Evolutionary conservation across 2,329 filamentous ascomycete species (phyloP).

Genomic region (Ceratocystis lukuohia): DNA sequence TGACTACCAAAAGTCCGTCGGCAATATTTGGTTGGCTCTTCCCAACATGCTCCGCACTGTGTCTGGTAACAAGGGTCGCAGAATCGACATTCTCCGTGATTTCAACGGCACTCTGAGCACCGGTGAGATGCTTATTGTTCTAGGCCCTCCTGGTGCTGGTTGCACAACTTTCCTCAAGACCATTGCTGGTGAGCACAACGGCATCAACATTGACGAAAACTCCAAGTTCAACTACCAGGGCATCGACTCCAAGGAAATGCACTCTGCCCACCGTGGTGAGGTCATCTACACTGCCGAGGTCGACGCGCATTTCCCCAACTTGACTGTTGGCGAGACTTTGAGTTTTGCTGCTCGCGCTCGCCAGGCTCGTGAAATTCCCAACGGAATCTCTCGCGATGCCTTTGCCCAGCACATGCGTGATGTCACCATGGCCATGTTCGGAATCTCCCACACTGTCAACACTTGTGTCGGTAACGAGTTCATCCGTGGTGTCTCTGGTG

Average conservation of each 20-base stretch:
- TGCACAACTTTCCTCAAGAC: constrained; percentile 81
- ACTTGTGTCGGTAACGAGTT: constrained; percentile 64
- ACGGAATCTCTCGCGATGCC: constrained; percentile 39
- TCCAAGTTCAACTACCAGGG: constrained; percentile 75
- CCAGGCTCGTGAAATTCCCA: constrained; percentile 47
- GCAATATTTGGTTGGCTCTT: constrained; percentile 44
- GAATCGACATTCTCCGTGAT: constrained; percentile 54
- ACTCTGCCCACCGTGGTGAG: constrained; percentile 64
- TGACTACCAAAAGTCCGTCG: constrained; percentile 57
- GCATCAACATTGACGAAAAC: constrained; percentile 55
- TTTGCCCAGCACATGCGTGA: constrained; percentile 54
- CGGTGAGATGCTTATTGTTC: constrained; percentile 63
- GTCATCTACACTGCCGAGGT: constrained; percentile 79
- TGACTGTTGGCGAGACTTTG: constrained; percentile 66
- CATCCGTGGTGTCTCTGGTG: constrained; percentile 59
- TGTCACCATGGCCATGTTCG: constrained; percentile 63
- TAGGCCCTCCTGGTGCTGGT: constrained; percentile 58
- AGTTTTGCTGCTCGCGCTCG: constrained; percentile 62
- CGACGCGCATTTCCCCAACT: constrained; percentile 66
- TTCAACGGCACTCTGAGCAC: constrained; percentile 56
- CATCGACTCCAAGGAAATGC: constrained; percentile 59
- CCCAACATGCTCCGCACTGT: constrained; percentile 34
- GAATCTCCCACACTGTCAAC: constrained; percentile 59
- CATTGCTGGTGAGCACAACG: constrained; percentile 69
- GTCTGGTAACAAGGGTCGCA: constrained; percentile 39